Percentiles rank a stretch among this genome's conserved stretches.
These are phyloP conservation scores for Gomphus sp. DNA, from an alignment of 1,284 basidiomycete genomes.

Conservation along the genomic window DNA sequence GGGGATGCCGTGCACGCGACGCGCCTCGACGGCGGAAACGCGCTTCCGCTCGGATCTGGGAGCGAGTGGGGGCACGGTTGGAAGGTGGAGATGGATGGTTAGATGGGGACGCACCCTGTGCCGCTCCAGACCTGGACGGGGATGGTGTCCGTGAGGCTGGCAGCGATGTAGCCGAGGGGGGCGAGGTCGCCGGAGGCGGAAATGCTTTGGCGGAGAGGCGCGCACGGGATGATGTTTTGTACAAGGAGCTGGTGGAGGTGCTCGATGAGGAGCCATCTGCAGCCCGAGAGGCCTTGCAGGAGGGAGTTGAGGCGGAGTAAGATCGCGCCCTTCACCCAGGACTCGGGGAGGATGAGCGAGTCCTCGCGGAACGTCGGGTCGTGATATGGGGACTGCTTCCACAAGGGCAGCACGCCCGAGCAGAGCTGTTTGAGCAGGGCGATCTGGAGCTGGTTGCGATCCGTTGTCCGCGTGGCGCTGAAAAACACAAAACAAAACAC, in stretches of 20 bases:
- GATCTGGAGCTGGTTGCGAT: background rate
- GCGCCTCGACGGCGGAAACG: slow-evolving; percentile 22
- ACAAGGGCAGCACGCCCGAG: slow-evolving; percentile 1
- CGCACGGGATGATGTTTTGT: slow-evolving; percentile 28
- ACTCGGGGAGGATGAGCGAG: slow-evolving; percentile 1
- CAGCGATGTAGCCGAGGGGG: slow-evolving; percentile 29
- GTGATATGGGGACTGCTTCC: background rate
- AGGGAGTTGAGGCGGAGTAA: slow-evolving; percentile 31
- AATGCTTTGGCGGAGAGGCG: slow-evolving; percentile 21
- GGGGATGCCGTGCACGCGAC: slow-evolving; percentile 22
- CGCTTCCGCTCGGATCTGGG: slow-evolving; percentile 20
- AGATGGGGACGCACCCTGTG: background rate
- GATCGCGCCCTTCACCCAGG: slow-evolving; percentile 19
- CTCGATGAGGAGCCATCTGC: slow-evolving; percentile 29
- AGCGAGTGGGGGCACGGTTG: background rate
- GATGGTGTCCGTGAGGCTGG: slow-evolving; percentile 24
- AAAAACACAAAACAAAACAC: background rate
- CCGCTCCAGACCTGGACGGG: slow-evolving; percentile 19
- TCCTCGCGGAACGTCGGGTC: background rate
- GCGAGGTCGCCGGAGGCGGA: slow-evolving; percentile 24
- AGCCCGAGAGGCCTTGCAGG: slow-evolving; percentile 29
- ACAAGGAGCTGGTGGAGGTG: slow-evolving; percentile 26
- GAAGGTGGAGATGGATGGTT: no score
- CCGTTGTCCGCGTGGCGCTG: background rate
- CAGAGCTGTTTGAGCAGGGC: slow-evolving; percentile 1